Evolutionary conservation across 2,329 filamentous ascomycete species (phyloP).

Genomic region (Fusarium lateritium): DNA sequence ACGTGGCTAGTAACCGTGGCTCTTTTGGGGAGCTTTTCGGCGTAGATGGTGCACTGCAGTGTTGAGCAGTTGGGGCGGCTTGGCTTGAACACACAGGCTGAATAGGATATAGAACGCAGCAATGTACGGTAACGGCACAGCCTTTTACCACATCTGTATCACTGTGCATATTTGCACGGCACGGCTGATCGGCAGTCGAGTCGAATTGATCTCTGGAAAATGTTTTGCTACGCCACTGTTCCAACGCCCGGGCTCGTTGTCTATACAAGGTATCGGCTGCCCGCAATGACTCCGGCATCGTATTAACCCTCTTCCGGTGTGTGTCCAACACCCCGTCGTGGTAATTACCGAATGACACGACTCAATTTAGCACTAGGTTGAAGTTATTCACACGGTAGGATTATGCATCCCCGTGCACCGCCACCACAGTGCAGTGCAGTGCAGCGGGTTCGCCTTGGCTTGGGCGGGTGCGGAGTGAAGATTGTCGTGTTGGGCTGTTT

Average conservation of each 20-base stretch:
- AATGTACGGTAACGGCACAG: neutral
- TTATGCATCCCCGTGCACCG: conserved; percentile 10
- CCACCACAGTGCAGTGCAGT: conserved; percentile 11
- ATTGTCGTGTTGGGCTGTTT: neutral
- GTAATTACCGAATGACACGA: conserved; percentile 16
- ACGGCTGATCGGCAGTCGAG: neutral
- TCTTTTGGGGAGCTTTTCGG: neutral
- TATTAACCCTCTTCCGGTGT: conserved; percentile 24
- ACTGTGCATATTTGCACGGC: neutral
- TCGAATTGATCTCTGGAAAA: neutral
- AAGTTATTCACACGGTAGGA: conserved; percentile 9
- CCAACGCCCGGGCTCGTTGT: neutral
- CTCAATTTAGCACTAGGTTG: neutral
- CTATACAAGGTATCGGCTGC: neutral
- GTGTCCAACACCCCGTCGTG: neutral
- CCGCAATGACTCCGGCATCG: conserved; percentile 1
- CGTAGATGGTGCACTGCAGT: conserved; percentile 6
- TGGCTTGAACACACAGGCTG: conserved; percentile 4
- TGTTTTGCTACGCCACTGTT: conserved; percentile 17
- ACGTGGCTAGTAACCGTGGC: conserved; percentile 13
- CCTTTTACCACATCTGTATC: neutral
- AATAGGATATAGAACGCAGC: neutral
- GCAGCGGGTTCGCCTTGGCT: conserved; percentile 1
- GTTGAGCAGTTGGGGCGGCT: conserved; percentile 4
- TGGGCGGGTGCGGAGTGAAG: neutral